Evolutionary conservation across 2,329 filamentous ascomycete species (phyloP).

Genomic region (Cladosporium austrohemisphaericum): DNA sequence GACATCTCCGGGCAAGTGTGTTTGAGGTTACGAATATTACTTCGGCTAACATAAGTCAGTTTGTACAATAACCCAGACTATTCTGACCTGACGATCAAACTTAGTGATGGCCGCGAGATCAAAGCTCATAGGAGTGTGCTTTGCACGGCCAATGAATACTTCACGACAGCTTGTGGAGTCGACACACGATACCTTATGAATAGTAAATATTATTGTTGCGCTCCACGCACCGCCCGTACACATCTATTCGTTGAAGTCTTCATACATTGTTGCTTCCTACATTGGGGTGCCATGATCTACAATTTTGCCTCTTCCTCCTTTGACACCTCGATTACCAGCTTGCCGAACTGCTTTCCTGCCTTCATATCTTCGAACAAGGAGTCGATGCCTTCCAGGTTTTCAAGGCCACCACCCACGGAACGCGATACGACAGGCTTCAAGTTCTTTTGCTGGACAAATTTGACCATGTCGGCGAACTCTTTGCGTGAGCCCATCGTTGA

Average conservation of each 20-base stretch:
- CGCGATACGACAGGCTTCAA: conserved; percentile 75
- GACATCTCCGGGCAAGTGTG: background rate
- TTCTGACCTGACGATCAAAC: background rate
- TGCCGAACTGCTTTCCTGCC: conserved; percentile 81
- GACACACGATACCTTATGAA: background rate
- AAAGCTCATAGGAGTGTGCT: background rate
- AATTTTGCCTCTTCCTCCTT: conserved; percentile 21
- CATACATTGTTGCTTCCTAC: too few relatives aligned
- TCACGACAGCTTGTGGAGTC: background rate
- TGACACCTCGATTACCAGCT: conserved; percentile 74
- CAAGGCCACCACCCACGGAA: conserved; percentile 60
- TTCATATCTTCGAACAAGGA: conserved; percentile 84
- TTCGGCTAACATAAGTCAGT: background rate
- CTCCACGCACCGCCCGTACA: too few relatives aligned
- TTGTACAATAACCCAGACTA: background rate
- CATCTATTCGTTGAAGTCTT: background rate
- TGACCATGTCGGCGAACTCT: conserved; percentile 89
- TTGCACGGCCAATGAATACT: background rate
- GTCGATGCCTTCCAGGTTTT: conserved; percentile 75
- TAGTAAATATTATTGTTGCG: too few relatives aligned
- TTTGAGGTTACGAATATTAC: too few relatives aligned
- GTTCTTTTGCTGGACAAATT: conserved; percentile 69
- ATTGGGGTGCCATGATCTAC: too few relatives aligned
- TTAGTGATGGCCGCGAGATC: background rate
- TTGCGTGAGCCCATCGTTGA: conserved; percentile 86